Evolutionary conservation across 2,329 filamentous ascomycete species (phyloP), one percentile per base, ranked within the genome.

Genomic region (Seiridium unicorne): DNA sequence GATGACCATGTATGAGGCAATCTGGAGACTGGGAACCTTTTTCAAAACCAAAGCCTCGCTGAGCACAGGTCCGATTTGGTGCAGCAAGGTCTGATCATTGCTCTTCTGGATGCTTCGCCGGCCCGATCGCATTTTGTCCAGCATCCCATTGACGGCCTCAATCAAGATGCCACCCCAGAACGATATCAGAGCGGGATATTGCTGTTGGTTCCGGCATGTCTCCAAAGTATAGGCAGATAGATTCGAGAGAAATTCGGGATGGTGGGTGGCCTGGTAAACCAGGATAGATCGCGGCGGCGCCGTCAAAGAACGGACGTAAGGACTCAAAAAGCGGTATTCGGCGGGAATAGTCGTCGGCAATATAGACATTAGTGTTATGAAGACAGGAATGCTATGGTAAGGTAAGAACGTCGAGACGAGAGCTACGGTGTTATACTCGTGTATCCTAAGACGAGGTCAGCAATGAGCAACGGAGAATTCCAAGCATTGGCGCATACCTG

Each of bases 141-240:
- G 77, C 80, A 95, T 92, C 36, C 88, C 89, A 63, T 91, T 90
- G 61, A 96, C 83, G 9, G 93, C 88, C 75, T 99, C 93, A 0
- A 92, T 92, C 73, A 91, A 89, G 56, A 97, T 82, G 51, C 92
- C 90, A 4, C 90, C 92, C 94, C 95, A 99, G 72, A 99, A 97
- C 0, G 91, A 89, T 58, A 97, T 77, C 61, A 97, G 78, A 1
- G 88, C 86, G 44, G 91, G 86, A 67, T 95, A 91, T 58, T 94
- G 88, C 60, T 91, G 88, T 57, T 87, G 84, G 46, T 84, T 81
- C 57, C 86, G 84, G 70, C 92, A 89, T 32, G 91, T 87, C 60
- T 89, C 86, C 35, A 97, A 78, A 10, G 92, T 88, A 75, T 96
- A 92, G 59, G 86, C 81, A 67, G 95, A 97, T 58, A 98, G 81